Evolutionary conservation across 2,329 filamentous ascomycete species (phyloP), one percentile per base, ranked within the genome.

Genomic region (Coleophoma eucalyptorum): DNA sequence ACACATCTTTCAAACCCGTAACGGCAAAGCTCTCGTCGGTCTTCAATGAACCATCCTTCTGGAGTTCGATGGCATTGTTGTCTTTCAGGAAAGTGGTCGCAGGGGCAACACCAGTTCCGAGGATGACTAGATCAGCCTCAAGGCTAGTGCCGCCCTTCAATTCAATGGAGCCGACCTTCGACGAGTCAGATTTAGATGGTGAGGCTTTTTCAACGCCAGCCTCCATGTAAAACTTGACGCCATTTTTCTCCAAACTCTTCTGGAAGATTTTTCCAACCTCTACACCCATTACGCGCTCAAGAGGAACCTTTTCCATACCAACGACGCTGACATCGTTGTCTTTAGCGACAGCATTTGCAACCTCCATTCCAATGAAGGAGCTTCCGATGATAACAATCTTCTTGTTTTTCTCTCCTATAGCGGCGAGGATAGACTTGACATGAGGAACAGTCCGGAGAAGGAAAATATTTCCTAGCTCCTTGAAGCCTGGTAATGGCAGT

Each of bases 291-390:
- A 99, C 83, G 18, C 89, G 83, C 68, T 96, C 89, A 57, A 97
- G 80, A 0, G 94, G 93, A 12, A 83, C 83, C 52, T 82, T 83
- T 65, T 96, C 91, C 87, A 92, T 93, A 35, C 94, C 94, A 19
- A 99, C 76, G 38, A 97, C 83, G 7, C 87, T 87, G 15, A 99
- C 91, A 8, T 85, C 73, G 67, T 99, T 96, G 62, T 87, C 87
- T 61, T 87, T 87, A 42, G 80, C 72, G 0, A 87, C 85, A 0
- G 95, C 86, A 56, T 92, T 94, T 54, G 89, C 93, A n/a, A 95
- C 82, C 70, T 99, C 94, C 89, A 99, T 95, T 38, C 94, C 94
- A 64, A 99, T 99, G 70, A 99, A 99, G 1, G 90, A 96, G 52
- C 88, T 93, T 38, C 94, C 94, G 49, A 99, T 78, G 13, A 99